A percentile compares a stretch with the other conserved stretches of the same genome.
These are phyloP conservation scores for Scutellaria barbata DNA, from an alignment of 257 asterid genomes.

Conservation along the genomic window DNA sequence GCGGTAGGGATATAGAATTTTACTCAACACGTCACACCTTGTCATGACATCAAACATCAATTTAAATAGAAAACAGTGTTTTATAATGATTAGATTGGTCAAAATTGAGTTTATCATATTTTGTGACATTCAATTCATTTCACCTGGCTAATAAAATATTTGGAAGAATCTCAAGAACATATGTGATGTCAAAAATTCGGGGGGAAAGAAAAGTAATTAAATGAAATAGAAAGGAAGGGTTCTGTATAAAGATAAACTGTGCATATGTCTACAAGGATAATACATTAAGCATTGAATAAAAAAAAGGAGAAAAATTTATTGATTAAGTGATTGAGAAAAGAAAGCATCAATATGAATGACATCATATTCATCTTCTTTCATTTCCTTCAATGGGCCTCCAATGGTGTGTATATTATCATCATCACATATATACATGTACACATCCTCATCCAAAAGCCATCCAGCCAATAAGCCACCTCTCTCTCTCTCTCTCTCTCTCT, in stretches of 20 bases:
- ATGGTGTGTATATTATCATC: conserved; percentile 46
- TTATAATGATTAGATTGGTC: too few relatives aligned
- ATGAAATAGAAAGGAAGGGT: neutral
- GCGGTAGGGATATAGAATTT: neutral
- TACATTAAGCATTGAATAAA: conserved; percentile 19
- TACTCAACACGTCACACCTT: neutral
- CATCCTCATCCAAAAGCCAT: conserved; percentile 48
- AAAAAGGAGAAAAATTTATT: neutral
- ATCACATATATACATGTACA: conserved; percentile 56
- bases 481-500: conserved; percentile 11
- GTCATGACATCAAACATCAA: too few relatives aligned
- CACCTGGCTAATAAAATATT: too few relatives aligned
- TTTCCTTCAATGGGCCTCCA: conserved; percentile 49
- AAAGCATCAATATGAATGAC: conserved; percentile 48
- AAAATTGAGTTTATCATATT: neutral
- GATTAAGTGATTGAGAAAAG: conserved; percentile 49
- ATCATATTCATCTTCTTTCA: conserved; percentile 55
- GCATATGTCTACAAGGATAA: conserved; percentile 30
- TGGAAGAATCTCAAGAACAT: too few relatives aligned
- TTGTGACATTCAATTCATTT: too few relatives aligned
- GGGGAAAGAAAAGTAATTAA: neutral
- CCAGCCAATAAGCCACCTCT: conserved; percentile 41
- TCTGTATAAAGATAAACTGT: conserved; percentile 33
- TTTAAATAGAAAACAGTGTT: too few relatives aligned
- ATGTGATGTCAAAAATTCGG: neutral